Base-by-base conservation (phyloP, 306 rosid genomes). In the Pyrus communis region DNA sequence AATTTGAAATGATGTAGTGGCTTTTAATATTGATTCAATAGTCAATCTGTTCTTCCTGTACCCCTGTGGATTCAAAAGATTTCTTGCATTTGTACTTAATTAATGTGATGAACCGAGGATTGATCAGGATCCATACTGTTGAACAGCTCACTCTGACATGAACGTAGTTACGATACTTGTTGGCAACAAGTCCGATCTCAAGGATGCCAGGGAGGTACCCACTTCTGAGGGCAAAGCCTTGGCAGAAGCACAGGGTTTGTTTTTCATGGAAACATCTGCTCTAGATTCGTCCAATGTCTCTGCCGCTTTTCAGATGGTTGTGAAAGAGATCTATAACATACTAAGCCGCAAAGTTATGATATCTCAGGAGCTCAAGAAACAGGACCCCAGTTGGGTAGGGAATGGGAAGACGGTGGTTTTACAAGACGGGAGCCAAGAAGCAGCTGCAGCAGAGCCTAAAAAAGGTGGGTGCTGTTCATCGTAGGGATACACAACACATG, bases 131-230 rank as follows among this genome's bases (percentile, higher is more conserved):
- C n/a, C n/a, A 71, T 87, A 52, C 77, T 79, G 71, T 82, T 83
- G 77, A 82, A 90, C 96, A 95, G 98, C 96, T 89, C 98, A 95
- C 79, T 95, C 96, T 35, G 97, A 92, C 85, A 95, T 95, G 98
- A 95, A 95, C 78, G 97, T 95, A 57, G 97, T 92, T 42, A 90
- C 96, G 2, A 90, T 95, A 82, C 98, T 95, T 74, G 92, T 95
- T 27, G 98, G 98, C 76, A 95, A 95, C 91, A 95, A 95, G 82
- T 90, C 93, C 35, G 98, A 95, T 89, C 96, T 92, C 38, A 90
- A 89, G 86, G 97, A 94, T 72, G 92, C 96, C 35, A 90, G 98
- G 90, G 97, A 95, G 83, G 98, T 95, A 69, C 60, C 93, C 42
- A 92, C 97, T 3, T 79, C 96, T 0, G 97, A 95, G 88, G 98